Evolutionary conservation across 192 early-diverging fungal species (phyloP).

Genomic region (Lobosporangium transversale): DNA sequence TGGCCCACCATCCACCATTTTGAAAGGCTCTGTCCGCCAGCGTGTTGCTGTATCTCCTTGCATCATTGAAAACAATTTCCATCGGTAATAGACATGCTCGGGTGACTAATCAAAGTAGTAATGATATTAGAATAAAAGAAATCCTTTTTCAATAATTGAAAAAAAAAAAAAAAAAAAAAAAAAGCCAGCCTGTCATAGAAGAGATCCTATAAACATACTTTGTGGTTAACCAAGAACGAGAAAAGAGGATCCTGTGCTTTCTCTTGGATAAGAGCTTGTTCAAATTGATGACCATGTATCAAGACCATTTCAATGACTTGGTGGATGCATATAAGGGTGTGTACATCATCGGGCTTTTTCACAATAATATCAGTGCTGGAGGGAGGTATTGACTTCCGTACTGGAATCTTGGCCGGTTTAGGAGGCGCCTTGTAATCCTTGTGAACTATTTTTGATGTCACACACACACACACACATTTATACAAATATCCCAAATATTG

Average conservation of each 20-base stretch:
- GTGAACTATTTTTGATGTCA: too few relatives aligned
- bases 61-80: conserved; percentile 89
- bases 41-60: conserved; percentile 79
- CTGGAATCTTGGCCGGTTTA: conserved; percentile 24
- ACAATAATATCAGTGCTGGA: conserved; percentile 76
- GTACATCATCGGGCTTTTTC: conserved; percentile 63
- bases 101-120: conserved; percentile 65
- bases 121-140: too few relatives aligned
- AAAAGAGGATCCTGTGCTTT: conserved; percentile 74
- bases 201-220: conserved; percentile 60
- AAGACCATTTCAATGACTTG: conserved; percentile 85
- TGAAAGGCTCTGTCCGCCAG: conserved; percentile 85
- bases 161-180: too few relatives aligned
- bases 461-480: too few relatives aligned
- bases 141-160: too few relatives aligned
- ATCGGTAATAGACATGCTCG: conserved; percentile 91
- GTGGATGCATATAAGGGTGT: conserved; percentile 76
- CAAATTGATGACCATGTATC: conserved; percentile 78
- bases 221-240: conserved; percentile 76
- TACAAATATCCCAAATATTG: too few relatives aligned
- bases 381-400: conserved; percentile 35
- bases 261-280: conserved; percentile 48
- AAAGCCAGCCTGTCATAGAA: too few relatives aligned
- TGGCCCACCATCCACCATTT: conserved; percentile 86
- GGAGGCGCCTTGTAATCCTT: conserved; percentile 38